Percentiles rank a stretch among this genome's conserved stretches.
These are phyloP conservation scores for Calocera cornea DNA, from an alignment of 768 basidiomycete genomes.

Conservation along the genomic window DNA sequence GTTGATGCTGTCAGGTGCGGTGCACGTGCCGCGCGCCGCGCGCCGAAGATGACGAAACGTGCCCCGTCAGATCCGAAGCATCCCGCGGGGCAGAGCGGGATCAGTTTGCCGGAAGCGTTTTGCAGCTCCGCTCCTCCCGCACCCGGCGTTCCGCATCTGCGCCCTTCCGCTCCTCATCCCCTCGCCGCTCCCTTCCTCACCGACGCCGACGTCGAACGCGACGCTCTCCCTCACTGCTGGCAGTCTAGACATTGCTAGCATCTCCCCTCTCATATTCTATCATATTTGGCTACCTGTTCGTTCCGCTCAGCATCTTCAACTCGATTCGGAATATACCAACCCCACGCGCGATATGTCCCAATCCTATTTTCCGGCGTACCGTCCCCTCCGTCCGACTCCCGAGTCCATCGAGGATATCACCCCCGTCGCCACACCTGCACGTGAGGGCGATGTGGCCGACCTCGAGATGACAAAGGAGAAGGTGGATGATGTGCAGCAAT, in stretches of 20 bases:
- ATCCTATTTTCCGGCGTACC: background rate
- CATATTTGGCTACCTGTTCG: background rate
- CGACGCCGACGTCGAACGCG: background rate
- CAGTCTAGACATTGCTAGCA: background rate
- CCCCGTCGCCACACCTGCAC: background rate
- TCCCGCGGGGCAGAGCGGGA: background rate
- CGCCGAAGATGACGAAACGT: background rate
- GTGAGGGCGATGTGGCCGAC: background rate
- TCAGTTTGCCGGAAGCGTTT: background rate
- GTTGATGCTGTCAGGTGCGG: background rate
- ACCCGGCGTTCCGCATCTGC: background rate
- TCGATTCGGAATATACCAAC: background rate
- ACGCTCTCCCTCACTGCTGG: conserved; percentile 2
- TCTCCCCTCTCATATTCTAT: background rate
- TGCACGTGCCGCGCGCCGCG: background rate
- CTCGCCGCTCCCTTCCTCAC: background rate
- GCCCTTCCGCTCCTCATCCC: background rate
- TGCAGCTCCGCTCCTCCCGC: background rate
- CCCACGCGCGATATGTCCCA: background rate
- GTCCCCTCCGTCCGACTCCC: background rate
- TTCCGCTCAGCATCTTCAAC: background rate
- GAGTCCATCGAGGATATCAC: conserved; percentile 1
- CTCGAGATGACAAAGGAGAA: background rate
- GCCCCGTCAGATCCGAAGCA: background rate
- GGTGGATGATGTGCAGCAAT: conserved; percentile 3